Evolutionary conservation across 306 rosid genomes (phyloP), one percentile per base, ranked within the genome.

Genomic region (Vigna mungo): DNA sequence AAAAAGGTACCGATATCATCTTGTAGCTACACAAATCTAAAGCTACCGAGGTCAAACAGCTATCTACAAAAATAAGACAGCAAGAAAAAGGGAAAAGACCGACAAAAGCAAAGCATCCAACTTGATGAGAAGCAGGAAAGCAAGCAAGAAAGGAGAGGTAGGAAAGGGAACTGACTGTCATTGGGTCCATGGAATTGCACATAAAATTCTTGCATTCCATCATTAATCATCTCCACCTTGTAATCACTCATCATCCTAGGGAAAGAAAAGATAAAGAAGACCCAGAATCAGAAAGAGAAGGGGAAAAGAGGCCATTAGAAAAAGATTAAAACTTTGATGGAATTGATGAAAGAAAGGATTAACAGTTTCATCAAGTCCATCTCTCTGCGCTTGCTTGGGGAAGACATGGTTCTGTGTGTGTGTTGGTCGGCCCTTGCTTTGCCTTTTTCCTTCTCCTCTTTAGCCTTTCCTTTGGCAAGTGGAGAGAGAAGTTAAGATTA

Each of bases 171-270:
- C 79, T 82, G 20, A 85, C 88, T 78, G 5, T 82, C 84, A 39
- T 72, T 69, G 70, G 88, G 88, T 62, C 88, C 88, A 78, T 82
- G 79, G 63, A 85, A 85, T 51, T 81, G 84, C 36, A 85, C 88
- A 78, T 81, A 82, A 77, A 85, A 85, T 77, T 85, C 88, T 71
- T 81, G 88, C 88, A 85, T 85, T 71, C 88, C 88, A 85, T 85
- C 88, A 43, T 85, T 85, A 48, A 85, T 82, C 88, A 64, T 85
- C 82, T 85, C 88, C 23, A 85, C 88, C 73, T 82, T 78, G 84
- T 85, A 85, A 67, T 85, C 88, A 81, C 88, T 85, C 88, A 85
- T 85, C 88, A 85, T 85, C 86, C 88, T 85, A 78, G 13, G n/a
- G 12, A 32, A 52, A 61, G 0, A 47, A 18, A 20, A 2, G 27